phyloP scores from a whole-genome alignment of 306 rosid genomes.

The Benincasa hispida region DNA sequence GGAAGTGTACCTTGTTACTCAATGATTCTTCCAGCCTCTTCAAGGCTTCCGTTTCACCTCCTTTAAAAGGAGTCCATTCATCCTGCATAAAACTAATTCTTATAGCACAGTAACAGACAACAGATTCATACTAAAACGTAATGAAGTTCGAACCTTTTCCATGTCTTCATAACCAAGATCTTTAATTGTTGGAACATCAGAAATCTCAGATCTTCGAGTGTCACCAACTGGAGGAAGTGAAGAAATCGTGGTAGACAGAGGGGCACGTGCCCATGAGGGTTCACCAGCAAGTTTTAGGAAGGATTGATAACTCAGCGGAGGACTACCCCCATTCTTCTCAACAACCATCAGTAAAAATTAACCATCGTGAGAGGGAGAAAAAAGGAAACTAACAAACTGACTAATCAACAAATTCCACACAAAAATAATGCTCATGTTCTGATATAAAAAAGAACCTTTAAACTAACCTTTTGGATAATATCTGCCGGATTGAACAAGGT shows the following conservation, averaged over 20 bases:
- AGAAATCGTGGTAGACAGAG: conserved; percentile 29
- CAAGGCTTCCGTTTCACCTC: conserved; percentile 91
- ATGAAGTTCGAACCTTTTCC: conserved; percentile 34
- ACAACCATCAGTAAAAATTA: conserved; percentile 9
- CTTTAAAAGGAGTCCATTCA: conserved; percentile 65
- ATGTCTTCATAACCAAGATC: conserved; percentile 68
- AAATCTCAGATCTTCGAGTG: conserved; percentile 34
- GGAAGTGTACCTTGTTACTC: conserved; percentile 38
- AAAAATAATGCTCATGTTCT: not conserved
- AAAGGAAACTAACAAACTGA: conserved; percentile 7
- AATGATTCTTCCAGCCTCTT: conserved; percentile 56
- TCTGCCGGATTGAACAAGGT: conserved; percentile 71
- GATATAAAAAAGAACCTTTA: not conserved
- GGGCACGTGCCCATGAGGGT: conserved; percentile 31
- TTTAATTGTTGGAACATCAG: conserved; percentile 54
- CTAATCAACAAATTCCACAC: not conserved
- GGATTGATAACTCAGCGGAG: conserved; percentile 77
- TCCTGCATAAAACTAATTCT: conserved; percentile 40
- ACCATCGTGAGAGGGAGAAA: not conserved
- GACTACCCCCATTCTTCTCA: conserved; percentile 81
- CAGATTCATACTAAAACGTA: not conserved
- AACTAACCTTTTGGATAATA: conserved; percentile 55
- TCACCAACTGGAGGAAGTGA: conserved; percentile 61
- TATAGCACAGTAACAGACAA: conserved; percentile 3
- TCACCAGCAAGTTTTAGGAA: conserved; percentile 80